phyloP scores from a whole-genome alignment of 345 rosid genomes.

The Rhodamnia argentea region DNA sequence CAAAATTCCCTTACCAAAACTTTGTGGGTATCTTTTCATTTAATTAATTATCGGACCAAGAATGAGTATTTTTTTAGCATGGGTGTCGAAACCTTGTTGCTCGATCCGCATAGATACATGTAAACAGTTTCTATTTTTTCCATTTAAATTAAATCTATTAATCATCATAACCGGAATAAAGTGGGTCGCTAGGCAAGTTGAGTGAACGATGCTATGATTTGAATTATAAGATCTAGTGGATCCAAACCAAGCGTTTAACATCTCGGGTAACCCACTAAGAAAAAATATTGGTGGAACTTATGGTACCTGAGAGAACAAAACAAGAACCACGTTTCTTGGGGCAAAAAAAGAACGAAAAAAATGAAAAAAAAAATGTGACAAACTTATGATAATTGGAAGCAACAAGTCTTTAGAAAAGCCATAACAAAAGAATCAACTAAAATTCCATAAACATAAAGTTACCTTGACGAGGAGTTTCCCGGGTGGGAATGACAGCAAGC shows the following conservation, averaged over 20 bases:
- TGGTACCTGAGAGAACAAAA: background rate
- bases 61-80: background rate
- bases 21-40: background rate
- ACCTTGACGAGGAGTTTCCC: background rate
- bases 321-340: background rate
- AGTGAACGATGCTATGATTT: background rate
- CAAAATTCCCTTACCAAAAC: background rate
- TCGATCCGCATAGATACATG: background rate
- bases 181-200: background rate
- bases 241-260: background rate
- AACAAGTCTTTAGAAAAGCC: background rate
- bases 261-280: background rate
- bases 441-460: background rate
- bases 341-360: too few species aligned
- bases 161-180: background rate
- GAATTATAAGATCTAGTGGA: background rate
- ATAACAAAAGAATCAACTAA: background rate
- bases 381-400: background rate
- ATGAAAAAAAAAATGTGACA: background rate
- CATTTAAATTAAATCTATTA: background rate
- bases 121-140: background rate
- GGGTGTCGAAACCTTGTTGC: background rate
- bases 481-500: background rate
- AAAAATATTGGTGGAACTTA: background rate
- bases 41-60: background rate